Evolutionary conservation across 2,329 filamentous ascomycete species (phyloP).

Genomic region (Calonectria crousiana): DNA sequence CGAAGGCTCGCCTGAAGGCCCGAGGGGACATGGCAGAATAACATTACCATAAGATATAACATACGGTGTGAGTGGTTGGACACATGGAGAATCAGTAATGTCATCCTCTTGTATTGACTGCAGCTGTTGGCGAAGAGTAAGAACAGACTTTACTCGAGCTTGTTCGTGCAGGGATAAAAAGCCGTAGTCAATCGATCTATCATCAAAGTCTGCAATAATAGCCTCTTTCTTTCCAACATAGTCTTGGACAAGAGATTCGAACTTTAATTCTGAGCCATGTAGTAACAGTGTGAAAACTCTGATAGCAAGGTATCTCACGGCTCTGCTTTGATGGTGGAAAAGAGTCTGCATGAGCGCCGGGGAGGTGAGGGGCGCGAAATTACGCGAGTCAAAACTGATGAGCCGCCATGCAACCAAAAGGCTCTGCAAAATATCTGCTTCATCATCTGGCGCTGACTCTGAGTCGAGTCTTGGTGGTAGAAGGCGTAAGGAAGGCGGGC

Average conservation of each 20-base stretch:
- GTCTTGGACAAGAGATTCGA: constrained; percentile 76
- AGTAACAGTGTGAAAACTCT: constrained; percentile 85
- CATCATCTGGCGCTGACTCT: constrained; percentile 37
- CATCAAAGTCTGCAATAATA: constrained; percentile 81
- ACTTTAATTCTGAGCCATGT: constrained; percentile 82
- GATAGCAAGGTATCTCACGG: constrained; percentile 84
- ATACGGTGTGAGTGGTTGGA: constrained; percentile 67
- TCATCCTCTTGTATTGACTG: constrained; percentile 36
- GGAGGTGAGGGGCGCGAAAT: constrained; percentile 74
- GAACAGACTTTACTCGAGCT: constrained; percentile 61
- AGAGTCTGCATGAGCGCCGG: constrained; percentile 77
- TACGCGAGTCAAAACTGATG: constrained; percentile 78
- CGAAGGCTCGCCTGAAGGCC: constrained; percentile 59
- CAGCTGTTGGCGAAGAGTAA: constrained; percentile 56
- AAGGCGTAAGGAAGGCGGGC: constrained; percentile 45
- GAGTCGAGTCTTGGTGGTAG: constrained; percentile 47
- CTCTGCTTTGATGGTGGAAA: constrained; percentile 69
- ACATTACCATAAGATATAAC: constrained; percentile 75
- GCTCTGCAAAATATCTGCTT: constrained; percentile 42
- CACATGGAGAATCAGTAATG: constrained; percentile 22
- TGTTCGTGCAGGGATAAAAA: constrained; percentile 75
- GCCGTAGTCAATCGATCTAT: constrained; percentile 79
- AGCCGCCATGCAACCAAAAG: constrained; percentile 77
- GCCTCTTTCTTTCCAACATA: constrained; percentile 72
- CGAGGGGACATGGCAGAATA: constrained; percentile 74